A percentile compares a stretch with the other conserved stretches of the same genome.
These are phyloP conservation scores for Phytophthora gonapodyides DNA, from an alignment of 352 stramenopile genomes.

Conservation along the genomic window DNA sequence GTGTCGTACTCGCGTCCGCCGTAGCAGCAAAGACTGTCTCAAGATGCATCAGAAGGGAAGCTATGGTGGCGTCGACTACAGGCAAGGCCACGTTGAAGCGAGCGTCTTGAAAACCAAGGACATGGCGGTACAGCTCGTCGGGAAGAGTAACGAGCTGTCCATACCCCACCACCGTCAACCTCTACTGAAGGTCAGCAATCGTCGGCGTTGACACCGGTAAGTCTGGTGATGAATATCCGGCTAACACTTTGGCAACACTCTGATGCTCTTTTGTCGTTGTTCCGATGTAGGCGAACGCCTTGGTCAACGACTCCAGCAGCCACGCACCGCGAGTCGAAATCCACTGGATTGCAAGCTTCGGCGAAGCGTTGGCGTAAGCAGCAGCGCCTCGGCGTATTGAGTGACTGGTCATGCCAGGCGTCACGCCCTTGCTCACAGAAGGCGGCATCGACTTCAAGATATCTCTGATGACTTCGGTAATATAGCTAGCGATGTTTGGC, in stretches of 20 bases:
- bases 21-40: neutral
- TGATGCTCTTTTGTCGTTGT: slow-evolving; percentile 27
- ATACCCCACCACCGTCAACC: neutral
- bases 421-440: neutral
- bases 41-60: slow-evolving; percentile 13
- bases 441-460: neutral
- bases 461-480: slow-evolving; percentile 10
- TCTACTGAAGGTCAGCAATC: slow-evolving; percentile 7
- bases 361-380: slow-evolving; percentile 15
- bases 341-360: slow-evolving; percentile 27
- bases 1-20: too few species aligned
- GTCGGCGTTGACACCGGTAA: slow-evolving; percentile 19
- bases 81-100: slow-evolving; percentile 6
- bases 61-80: slow-evolving; percentile 10
- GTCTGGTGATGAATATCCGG: slow-evolving; percentile 9
- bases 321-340: slow-evolving; percentile 19
- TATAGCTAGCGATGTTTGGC: slow-evolving; percentile 17
- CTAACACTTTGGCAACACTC: slow-evolving; percentile 19
- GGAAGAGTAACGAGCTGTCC: slow-evolving; percentile 5
- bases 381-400: slow-evolving; percentile 10
- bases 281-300: slow-evolving; percentile 33
- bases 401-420: slow-evolving; percentile 9
- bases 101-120: neutral
- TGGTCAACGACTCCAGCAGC: slow-evolving; percentile 17
- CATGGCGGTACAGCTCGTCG: slow-evolving; percentile 7